Evolutionary conservation across 306 rosid genomes (phyloP).

Genomic region (Dalbergia oliveri): DNA sequence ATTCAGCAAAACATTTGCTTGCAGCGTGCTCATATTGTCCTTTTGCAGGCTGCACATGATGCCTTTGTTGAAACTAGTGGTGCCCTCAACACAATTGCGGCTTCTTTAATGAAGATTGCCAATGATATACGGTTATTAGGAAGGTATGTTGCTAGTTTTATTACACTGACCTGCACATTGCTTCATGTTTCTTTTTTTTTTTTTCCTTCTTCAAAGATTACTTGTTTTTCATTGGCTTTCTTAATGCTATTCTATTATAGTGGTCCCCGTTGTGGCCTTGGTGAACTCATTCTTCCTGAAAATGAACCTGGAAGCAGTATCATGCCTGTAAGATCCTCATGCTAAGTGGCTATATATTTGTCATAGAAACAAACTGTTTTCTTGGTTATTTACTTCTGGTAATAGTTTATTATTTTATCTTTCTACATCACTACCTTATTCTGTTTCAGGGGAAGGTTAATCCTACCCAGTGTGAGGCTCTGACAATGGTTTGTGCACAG

Average conservation of each 20-base stretch:
- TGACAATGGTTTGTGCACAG: conserved; percentile 99
- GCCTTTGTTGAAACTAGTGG: conserved; percentile 96
- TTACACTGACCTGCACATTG: not conserved
- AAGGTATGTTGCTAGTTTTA: conserved; percentile 64
- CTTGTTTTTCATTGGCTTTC: conserved; percentile 37
- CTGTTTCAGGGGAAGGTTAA: conserved; percentile 97
- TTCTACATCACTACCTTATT: conserved; percentile 34
- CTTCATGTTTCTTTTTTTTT: not conserved
- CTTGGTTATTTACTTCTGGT: not conserved
- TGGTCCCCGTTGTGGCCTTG: conserved; percentile 99
- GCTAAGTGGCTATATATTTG: conserved; percentile 25
- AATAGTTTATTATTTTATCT: conserved; percentile 29
- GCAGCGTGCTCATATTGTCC: conserved; percentile 37
- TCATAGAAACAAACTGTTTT: conserved; percentile 21
- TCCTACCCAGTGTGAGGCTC: conserved; percentile 99
- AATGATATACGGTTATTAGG: conserved; percentile 96
- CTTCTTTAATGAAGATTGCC: conserved; percentile 93
- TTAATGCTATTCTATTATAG: conserved; percentile 55
- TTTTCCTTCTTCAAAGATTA: not conserved
- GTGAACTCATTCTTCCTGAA: conserved; percentile 98
- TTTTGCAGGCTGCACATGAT: conserved; percentile 96
- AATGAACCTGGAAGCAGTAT: conserved; percentile 99
- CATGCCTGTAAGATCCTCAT: conserved; percentile 83
- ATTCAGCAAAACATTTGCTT: conserved; percentile 35
- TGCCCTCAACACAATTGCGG: conserved; percentile 85